Conservation (phyloP, 1,284 basidiomycete species). For the Cryptococcus hybrid region DNA sequence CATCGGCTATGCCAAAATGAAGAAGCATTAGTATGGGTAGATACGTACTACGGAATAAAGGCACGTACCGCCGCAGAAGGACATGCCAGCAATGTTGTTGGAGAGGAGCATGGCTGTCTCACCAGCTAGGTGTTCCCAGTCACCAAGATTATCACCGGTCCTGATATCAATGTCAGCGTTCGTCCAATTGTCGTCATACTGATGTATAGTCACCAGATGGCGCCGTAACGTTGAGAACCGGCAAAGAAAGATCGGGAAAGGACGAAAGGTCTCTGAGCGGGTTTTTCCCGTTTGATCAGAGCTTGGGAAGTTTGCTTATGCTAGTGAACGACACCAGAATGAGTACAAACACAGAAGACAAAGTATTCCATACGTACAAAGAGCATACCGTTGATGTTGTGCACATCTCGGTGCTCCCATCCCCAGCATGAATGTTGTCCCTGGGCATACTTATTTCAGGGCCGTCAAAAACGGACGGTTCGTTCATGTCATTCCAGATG, state of each 20-base stretch:
- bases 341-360: not conserved
- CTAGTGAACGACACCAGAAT: constrained; percentile 48
- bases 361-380: constrained; percentile 39
- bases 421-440: constrained; percentile 85
- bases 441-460: constrained; percentile 98
- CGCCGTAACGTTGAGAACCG: constrained; percentile 92
- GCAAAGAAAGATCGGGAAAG: constrained; percentile 93
- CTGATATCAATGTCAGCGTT: constrained; percentile 5
- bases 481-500: constrained; percentile 99
- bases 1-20: constrained; percentile 65
- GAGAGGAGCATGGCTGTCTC: constrained; percentile 92
- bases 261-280: constrained; percentile 84
- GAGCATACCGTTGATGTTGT: constrained; percentile 53
- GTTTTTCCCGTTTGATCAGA: constrained; percentile 69
- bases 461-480: constrained; percentile 97
- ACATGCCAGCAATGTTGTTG: constrained; percentile 89
- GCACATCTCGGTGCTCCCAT: constrained; percentile 95
- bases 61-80: constrained; percentile 79
- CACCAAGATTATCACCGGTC: constrained; percentile 95
- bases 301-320: constrained; percentile 85
- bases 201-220: constrained; percentile 70
- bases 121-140: constrained; percentile 92
- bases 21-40: not conserved
- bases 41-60: not conserved
- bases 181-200: not conserved